Percentiles rank a stretch among this genome's conserved stretches.
Evolutionary conservation across 345 rosid species (phyloP).

Genomic region (Eucalyptus cloeziana): DNA sequence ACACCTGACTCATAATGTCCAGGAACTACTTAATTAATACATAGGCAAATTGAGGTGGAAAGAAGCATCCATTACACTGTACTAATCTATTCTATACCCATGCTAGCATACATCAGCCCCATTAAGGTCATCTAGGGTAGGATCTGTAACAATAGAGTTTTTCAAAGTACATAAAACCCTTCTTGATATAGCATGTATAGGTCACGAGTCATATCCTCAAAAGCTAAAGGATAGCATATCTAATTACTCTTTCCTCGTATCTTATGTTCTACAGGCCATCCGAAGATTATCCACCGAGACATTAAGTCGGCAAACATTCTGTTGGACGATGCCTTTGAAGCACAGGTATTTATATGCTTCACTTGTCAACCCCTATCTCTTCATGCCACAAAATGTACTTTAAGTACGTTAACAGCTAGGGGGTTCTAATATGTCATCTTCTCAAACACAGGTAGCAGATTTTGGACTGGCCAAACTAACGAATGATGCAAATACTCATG

Average conservation of each 20-base stretch:
- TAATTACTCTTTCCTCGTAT: background rate
- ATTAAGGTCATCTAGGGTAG: background rate
- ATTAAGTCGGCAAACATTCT: slow-evolving; percentile 90
- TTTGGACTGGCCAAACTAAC: slow-evolving; percentile 93
- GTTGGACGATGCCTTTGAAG: slow-evolving; percentile 68
- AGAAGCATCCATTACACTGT: background rate
- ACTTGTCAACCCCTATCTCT: background rate
- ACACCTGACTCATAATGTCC: background rate
- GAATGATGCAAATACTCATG: slow-evolving; percentile 77
- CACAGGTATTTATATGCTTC: slow-evolving; percentile 46
- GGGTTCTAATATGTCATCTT: background rate
- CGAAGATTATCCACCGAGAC: slow-evolving; percentile 90
- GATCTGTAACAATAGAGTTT: background rate
- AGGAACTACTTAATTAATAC: background rate
- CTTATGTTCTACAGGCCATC: slow-evolving; percentile 47
- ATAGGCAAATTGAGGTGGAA: background rate
- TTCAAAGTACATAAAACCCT: background rate
- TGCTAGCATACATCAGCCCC: background rate
- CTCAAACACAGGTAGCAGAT: slow-evolving; percentile 76
- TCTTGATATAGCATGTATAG: background rate
- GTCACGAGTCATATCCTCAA: background rate
- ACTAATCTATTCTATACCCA: background rate
- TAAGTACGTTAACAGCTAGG: background rate
- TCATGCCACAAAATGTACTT: background rate
- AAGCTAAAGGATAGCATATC: background rate